Percentiles rank a stretch among this genome's conserved stretches.
phyloP scores from a whole-genome alignment of 129 eudicot species.

The Dittrichia graveolens region DNA sequence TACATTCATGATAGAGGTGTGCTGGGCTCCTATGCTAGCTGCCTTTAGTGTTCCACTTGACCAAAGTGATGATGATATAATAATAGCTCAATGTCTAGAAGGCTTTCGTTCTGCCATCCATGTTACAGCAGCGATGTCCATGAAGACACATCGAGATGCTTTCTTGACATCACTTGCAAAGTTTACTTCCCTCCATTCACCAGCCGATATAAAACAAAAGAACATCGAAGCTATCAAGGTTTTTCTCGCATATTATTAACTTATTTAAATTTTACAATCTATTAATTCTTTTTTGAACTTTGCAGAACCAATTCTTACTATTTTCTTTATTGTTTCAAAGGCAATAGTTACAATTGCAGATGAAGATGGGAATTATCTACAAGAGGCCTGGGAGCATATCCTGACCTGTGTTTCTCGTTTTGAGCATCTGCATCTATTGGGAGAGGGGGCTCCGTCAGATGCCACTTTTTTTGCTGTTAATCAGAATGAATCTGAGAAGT shows the following conservation, averaged over 20 bases:
- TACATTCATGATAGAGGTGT: constrained; percentile 90
- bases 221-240: constrained; percentile 99
- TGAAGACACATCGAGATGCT: constrained; percentile 99
- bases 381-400: constrained; percentile 99
- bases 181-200: constrained; percentile 94
- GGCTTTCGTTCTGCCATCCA: constrained; percentile 92
- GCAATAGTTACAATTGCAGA: constrained; percentile 92
- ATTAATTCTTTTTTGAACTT: background rate
- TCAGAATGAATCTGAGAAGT: constrained; percentile 67
- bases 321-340: constrained; percentile 44
- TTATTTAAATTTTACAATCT: background rate
- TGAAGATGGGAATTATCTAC: constrained; percentile 94
- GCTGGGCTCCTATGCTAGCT: constrained; percentile 99
- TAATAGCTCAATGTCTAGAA: constrained; percentile 72
- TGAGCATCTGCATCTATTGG: constrained; percentile 90
- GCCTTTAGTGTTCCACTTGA: constrained; percentile 99
- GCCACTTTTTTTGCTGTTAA: constrained; percentile 82
- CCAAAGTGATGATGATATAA: constrained; percentile 84
- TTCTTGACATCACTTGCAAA: constrained; percentile 94
- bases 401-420: constrained; percentile 95
- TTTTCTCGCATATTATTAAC: constrained; percentile 19
- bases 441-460: constrained; percentile 95
- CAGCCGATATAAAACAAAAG: constrained; percentile 94
- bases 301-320: constrained; percentile 12
- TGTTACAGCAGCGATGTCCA: constrained; percentile 97